Percentiles rank a stretch among this genome's conserved stretches.
Conservation (phyloP, 2,329 filamentous ascomycete genomes). For the Xylaria sp. region DNA sequence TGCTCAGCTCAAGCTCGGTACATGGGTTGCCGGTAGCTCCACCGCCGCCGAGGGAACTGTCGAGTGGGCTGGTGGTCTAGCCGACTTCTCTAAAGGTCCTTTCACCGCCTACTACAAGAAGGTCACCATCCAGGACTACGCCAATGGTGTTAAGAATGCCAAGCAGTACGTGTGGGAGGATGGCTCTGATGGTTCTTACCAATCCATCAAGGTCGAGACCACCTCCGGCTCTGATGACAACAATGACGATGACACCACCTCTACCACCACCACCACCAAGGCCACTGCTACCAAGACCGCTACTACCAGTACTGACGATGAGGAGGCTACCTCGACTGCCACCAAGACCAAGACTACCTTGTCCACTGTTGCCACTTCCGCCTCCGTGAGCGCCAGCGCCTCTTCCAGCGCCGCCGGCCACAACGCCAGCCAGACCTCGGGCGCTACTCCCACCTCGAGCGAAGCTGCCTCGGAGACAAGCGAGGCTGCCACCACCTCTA, state of each 20-base stretch:
- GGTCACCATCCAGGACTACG: constrained; percentile 60
- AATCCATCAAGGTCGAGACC: constrained; percentile 58
- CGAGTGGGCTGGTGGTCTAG: constrained; percentile 67
- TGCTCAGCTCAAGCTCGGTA: constrained; percentile 72
- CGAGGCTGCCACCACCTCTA: constrained; percentile 7
- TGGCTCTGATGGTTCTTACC: constrained; percentile 55
- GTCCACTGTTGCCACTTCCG: constrained; percentile 34
- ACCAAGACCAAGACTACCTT: constrained; percentile 24
- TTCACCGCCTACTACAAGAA: constrained; percentile 64
- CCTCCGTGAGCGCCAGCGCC: constrained; percentile 13
- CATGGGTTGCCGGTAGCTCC: constrained; percentile 66
- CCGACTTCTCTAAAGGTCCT: constrained; percentile 58
- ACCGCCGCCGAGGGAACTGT: constrained; percentile 73
- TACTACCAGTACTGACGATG: constrained; percentile 13
- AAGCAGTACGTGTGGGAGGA: constrained; percentile 58
- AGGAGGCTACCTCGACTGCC: constrained; percentile 4
- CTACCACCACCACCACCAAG: constrained; percentile 26
- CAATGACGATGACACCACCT: constrained; percentile 29
- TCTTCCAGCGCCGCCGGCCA: background rate
- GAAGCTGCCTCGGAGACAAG: constrained; percentile 6
- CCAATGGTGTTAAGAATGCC: constrained; percentile 54
- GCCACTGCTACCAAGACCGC: constrained; percentile 28
- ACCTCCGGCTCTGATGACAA: constrained; percentile 40
- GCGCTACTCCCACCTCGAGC: constrained; percentile 20
- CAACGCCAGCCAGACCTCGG: constrained; percentile 11